Conservation (phyloP, 2,329 filamentous ascomycete species). For the Aspergillus aculeatus region DNA sequence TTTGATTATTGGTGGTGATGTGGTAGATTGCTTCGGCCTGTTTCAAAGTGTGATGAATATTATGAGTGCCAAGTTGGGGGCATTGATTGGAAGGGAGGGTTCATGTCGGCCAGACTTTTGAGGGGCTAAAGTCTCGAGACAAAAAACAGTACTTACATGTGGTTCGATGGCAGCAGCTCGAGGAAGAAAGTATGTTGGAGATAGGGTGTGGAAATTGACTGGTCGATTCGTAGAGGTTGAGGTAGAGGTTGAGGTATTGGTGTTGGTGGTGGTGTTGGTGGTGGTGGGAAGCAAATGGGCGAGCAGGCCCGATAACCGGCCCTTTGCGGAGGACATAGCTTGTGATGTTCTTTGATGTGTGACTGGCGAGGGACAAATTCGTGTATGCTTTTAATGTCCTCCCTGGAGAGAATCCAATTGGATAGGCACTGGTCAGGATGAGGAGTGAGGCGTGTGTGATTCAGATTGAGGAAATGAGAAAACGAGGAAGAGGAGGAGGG, state of each 20-base stretch:
- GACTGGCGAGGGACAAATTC: too few relatives aligned
- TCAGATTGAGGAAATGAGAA: neutral
- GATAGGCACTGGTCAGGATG: neutral
- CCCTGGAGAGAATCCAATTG: neutral
- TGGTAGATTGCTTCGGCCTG: slow-evolving; percentile 80
- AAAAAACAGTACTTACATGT: slow-evolving; percentile 49
- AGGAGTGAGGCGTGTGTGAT: neutral
- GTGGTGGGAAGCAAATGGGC: slow-evolving; percentile 28
- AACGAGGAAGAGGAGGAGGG: neutral
- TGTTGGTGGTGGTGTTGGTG: slow-evolving; percentile 21
- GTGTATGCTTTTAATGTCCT: neutral
- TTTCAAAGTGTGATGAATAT: neutral
- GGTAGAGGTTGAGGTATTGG: neutral
- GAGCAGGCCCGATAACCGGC: slow-evolving; percentile 30
- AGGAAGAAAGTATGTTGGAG: slow-evolving; percentile 82
- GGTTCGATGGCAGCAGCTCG: slow-evolving; percentile 87
- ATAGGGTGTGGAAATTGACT: slow-evolving; percentile 60
- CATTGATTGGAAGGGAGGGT: neutral
- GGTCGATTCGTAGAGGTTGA: slow-evolving; percentile 13
- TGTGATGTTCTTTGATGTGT: too few relatives aligned
- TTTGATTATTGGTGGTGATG: slow-evolving; percentile 71
- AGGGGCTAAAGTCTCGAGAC: neutral
- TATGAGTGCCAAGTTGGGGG: neutral
- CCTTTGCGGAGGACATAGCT: slow-evolving; percentile 17
- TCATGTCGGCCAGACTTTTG: neutral